Percentiles rank a stretch among this genome's conserved stretches.
phyloP scores from a whole-genome alignment of 306 rosid species.

The Pterocarpus macrocarpus region DNA sequence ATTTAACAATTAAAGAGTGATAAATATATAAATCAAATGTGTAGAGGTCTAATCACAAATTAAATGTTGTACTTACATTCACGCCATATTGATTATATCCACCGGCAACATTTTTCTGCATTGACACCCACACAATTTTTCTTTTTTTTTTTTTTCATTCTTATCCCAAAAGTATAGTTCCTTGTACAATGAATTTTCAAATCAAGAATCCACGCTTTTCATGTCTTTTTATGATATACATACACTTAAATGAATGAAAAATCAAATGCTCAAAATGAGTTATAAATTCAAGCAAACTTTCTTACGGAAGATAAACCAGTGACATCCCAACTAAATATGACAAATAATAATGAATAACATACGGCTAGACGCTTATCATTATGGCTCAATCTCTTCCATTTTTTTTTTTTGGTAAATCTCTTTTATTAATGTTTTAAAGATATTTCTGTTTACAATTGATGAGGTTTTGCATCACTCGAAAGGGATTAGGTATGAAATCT shows the following conservation, averaged over 20 bases:
- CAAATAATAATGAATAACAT: background rate
- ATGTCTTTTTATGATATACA: background rate
- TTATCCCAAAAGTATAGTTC: background rate
- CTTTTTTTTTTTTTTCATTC: too few relatives aligned
- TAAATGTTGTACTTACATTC: background rate
- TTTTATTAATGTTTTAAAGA: background rate
- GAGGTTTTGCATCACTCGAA: background rate
- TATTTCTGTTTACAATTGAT: background rate
- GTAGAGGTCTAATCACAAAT: background rate
- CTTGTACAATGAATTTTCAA: background rate
- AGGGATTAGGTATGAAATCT: background rate
- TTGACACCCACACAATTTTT: background rate
- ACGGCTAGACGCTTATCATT: background rate
- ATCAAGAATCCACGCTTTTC: background rate
- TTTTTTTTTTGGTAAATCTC: background rate
- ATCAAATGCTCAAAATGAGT: background rate
- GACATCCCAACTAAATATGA: background rate
- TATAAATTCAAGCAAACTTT: background rate
- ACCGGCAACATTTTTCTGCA: background rate
- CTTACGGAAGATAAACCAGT: background rate
- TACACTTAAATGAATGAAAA: background rate
- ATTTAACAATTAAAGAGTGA: background rate
- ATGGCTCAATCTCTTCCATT: background rate
- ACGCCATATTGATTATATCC: too few relatives aligned
- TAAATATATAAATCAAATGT: background rate